These are phyloP conservation scores for Fraxinus baroniana DNA, from an alignment of 305 asterid genomes.

Conservation along the genomic window DNA sequence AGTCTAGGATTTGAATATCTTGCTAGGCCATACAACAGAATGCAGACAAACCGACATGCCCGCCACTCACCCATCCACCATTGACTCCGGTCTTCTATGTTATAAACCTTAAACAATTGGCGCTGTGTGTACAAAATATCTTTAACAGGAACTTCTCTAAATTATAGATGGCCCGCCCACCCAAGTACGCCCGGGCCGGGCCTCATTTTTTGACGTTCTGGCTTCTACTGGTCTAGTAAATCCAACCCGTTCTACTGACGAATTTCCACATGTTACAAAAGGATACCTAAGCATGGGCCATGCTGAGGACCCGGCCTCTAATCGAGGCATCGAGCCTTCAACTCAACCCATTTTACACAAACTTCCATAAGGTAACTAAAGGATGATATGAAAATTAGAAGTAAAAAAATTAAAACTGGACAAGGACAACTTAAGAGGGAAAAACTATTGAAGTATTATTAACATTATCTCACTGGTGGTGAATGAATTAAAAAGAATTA, in stretches of 20 bases:
- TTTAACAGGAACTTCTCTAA: background rate
- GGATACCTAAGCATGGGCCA: background rate
- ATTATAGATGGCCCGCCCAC: background rate
- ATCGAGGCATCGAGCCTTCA: background rate
- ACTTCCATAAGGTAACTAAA: slow-evolving; percentile 2
- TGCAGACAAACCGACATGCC: background rate
- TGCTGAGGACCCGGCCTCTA: background rate
- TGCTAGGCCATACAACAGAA: background rate
- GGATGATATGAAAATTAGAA: background rate
- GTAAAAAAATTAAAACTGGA: background rate
- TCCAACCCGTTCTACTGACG: background rate
- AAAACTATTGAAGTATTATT: background rate
- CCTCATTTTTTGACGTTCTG: background rate
- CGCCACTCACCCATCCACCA: background rate
- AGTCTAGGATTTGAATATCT: too few relatives aligned
- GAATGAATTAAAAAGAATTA: slow-evolving; percentile 4
- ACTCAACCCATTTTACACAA: slow-evolving; percentile 1
- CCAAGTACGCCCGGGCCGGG: background rate
- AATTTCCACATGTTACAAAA: background rate
- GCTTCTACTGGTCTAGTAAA: background rate
- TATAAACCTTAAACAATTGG: background rate
- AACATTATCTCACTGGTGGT: background rate
- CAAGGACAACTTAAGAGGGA: background rate
- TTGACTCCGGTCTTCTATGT: background rate
- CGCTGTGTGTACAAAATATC: background rate